Evolutionary conservation across 192 early-diverging fungal species (phyloP), one percentile per base, ranked within the genome.

Genomic region (Backusella tuberculispora): DNA sequence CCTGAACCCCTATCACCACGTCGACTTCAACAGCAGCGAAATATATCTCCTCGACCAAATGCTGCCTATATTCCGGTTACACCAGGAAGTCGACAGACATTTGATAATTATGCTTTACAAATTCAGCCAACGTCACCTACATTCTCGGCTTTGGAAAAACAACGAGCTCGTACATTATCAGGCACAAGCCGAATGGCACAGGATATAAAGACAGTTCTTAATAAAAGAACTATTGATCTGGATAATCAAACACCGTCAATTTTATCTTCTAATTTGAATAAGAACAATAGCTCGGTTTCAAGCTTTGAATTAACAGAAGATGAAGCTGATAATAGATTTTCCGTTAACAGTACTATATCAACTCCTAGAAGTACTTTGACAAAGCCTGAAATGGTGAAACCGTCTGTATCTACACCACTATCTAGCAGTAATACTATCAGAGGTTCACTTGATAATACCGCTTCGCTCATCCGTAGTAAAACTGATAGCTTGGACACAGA

Each of bases 81-180:
- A 60, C 53, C 53, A 34, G 68, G 68, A 21, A 45, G 24, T 45
- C 68, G 68, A 24, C 68, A 69, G 29, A 43, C 68, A 8, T 43
- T 69, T 69, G 21, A 24, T 69, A 45, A 42, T 17, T 45, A 40
- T 13, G 10, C 26, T 14, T 10, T 41, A 68, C 66, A 42, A 29
- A 69, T 45, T 13, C 44, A 42, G 4, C 68, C 68, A 34, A 45
- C 19, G 24, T 69, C 68, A 47, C 44, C 42, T 47, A 42, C 24
- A 37, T 69, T 69, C 12, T 21, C 53, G 10, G 21, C 26, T 13
- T 24, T 60, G 12, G 53, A 60, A 13, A 60, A 60, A 12, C 53
- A 60, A 26, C 8, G 53, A 26, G 53, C 53, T 26, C 53, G 53
- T 60, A 60, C 53, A 60, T 26, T 60, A 24, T 60, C 53, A 24